These are phyloP conservation scores for Penicillium sp. DNA, from an alignment of 2,329 filamentous ascomycete species.

Conservation along the genomic window DNA sequence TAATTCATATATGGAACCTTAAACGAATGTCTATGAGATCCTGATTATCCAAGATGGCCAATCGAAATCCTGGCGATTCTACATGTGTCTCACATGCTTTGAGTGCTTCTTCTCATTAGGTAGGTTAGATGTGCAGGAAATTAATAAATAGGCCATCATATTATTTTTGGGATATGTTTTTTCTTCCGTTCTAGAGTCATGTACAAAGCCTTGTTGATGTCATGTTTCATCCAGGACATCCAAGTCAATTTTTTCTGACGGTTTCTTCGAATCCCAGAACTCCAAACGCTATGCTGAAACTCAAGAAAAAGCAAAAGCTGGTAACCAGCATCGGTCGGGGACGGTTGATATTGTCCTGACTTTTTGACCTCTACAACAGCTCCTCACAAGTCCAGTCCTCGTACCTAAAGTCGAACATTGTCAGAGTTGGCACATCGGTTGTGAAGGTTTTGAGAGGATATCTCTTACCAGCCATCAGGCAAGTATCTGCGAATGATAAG, in stretches of 20 bases:
- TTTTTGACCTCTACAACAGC: conserved; percentile 56
- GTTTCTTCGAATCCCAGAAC: conserved; percentile 35
- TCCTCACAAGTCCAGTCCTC: conserved; percentile 99
- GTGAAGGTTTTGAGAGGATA: background rate
- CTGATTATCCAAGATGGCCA: too few relatives aligned
- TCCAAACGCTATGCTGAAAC: conserved; percentile 44
- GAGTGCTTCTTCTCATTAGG: background rate
- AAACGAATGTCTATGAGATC: too few relatives aligned
- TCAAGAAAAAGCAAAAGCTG: conserved; percentile 23
- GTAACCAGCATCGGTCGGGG: conserved; percentile 21
- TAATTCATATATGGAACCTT: too few relatives aligned
- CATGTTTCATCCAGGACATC: conserved; percentile 16
- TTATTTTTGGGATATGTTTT: conserved; percentile 18
- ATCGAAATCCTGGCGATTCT: background rate
- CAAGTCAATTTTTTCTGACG: conserved; percentile 19
- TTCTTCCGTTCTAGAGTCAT: conserved; percentile 22
- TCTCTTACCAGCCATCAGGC: conserved; percentile 86
- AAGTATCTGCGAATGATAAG: conserved; percentile 92
- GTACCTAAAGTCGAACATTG: conserved; percentile 60
- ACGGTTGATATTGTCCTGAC: background rate
- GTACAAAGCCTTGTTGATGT: conserved; percentile 18
- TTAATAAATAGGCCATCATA: conserved; percentile 20
- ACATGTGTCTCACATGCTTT: background rate
- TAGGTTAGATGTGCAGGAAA: background rate
- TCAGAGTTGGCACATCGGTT: conserved; percentile 9